Evolutionary conservation across 306 rosid genomes (phyloP).

Genomic region (Bauhinia variegata): DNA sequence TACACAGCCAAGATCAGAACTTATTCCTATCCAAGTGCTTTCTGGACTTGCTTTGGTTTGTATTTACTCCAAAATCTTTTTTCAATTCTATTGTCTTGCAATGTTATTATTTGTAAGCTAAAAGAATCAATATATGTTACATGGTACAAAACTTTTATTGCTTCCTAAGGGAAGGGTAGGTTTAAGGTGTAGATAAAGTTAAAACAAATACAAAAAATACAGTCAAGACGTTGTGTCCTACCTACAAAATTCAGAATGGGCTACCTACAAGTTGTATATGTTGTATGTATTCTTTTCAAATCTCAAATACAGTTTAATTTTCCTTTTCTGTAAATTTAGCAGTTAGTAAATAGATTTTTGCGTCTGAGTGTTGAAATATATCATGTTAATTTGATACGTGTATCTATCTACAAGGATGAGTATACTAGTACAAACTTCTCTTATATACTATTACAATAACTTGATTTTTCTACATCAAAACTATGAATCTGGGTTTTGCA

Average conservation of each 20-base stretch:
- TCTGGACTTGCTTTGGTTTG: constrained; percentile 85
- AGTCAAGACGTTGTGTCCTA: too few species aligned
- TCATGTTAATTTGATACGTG: background rate
- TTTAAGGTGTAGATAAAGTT: too few species aligned
- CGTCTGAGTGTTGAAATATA: background rate
- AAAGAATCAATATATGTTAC: constrained; percentile 10
- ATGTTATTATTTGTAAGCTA: constrained; percentile 12
- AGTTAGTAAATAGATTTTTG: background rate
- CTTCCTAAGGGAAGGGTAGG: too few species aligned
- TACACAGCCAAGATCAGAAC: constrained; percentile 97
- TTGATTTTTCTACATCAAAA: background rate
- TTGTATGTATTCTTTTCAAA: too few species aligned
- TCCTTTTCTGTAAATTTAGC: background rate
- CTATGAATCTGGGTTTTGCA: background rate
- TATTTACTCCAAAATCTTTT: constrained; percentile 26
- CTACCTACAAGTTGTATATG: too few species aligned
- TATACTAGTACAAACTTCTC: background rate
- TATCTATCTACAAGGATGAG: background rate
- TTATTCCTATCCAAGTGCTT: constrained; percentile 88
- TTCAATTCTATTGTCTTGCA: background rate
- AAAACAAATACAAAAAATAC: too few species aligned
- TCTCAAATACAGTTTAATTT: too few species aligned
- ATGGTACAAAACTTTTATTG: constrained; percentile 1
- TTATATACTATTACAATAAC: too few species aligned
- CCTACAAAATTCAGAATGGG: too few species aligned